These are phyloP conservation scores for Astrephomene gubernaculifera DNA, from an alignment of 139 green algal genomes.

Conservation along the genomic window DNA sequence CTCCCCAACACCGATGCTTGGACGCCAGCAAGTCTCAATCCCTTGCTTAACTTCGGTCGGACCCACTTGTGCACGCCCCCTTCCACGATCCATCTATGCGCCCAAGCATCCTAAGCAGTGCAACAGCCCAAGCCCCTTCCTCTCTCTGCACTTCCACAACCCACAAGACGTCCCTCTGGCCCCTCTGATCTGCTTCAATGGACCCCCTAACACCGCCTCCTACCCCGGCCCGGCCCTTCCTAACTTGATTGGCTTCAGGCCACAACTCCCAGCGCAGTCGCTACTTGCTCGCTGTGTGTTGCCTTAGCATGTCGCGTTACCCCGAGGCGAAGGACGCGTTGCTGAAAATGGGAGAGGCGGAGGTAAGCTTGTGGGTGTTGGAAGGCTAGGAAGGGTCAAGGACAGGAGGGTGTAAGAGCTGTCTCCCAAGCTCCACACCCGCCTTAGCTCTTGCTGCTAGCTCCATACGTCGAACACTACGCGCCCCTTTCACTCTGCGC, in stretches of 20 bases:
- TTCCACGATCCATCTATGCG: background rate
- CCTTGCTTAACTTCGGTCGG: background rate
- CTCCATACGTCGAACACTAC: too few species aligned
- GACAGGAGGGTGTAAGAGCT: too few species aligned
- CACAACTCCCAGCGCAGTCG: constrained; percentile 60
- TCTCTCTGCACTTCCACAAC: background rate
- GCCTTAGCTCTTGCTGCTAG: background rate
- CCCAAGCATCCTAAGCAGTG: background rate
- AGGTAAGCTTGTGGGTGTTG: constrained; percentile 37
- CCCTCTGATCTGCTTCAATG: background rate
- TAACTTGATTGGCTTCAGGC: constrained; percentile 41
- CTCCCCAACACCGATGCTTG: background rate
- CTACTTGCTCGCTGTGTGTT: constrained; percentile 90
- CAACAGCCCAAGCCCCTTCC: background rate
- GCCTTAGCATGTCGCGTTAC: constrained; percentile 82
- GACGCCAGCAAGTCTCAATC: background rate
- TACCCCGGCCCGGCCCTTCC: background rate
- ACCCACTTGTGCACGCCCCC: background rate
- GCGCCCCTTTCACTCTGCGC: too few species aligned
- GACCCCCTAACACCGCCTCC: background rate
- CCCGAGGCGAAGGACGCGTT: constrained; percentile 87
- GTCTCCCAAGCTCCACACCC: background rate
- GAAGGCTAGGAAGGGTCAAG: background rate
- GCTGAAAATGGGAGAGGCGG: constrained; percentile 43
- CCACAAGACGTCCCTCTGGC: background rate